A percentile compares a stretch with the other conserved stretches of the same genome.
Conservation (phyloP, 257 asterid species). For the Agastache rugosa region DNA sequence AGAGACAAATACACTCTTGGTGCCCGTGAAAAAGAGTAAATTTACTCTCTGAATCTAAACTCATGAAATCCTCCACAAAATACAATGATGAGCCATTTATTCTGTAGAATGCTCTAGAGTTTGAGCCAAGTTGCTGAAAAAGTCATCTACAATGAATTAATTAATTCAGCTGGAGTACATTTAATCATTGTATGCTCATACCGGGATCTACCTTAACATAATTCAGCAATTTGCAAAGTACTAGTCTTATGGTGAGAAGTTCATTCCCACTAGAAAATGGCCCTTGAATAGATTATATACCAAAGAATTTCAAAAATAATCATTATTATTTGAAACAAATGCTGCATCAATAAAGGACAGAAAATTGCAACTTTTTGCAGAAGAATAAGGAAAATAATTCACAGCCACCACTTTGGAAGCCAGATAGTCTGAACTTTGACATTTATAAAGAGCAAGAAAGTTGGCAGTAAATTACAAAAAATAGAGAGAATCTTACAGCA, state of each 20-base stretch:
- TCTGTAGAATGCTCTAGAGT: too few species aligned
- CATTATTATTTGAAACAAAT: slow-evolving; percentile 2
- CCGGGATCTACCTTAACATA: background rate
- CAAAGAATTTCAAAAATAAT: slow-evolving; percentile 1
- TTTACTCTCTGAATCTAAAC: background rate
- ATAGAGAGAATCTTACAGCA: slow-evolving; percentile 63
- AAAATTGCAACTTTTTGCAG: too few species aligned
- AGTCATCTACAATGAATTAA: too few species aligned
- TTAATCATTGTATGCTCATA: too few species aligned
- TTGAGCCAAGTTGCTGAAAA: too few species aligned
- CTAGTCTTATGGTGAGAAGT: background rate
- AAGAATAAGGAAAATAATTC: background rate
- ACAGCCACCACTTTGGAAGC: background rate
- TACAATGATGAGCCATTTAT: too few species aligned
- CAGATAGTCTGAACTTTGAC: slow-evolving; percentile 18
- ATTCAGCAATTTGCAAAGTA: background rate
- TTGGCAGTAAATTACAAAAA: background rate
- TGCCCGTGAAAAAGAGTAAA: background rate
- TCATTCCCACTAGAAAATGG: background rate
- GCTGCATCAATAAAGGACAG: background rate
- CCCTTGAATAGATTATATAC: background rate
- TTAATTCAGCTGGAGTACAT: too few species aligned
- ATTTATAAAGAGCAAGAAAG: background rate
- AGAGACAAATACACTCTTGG: background rate
- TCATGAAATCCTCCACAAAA: background rate